Evolutionary conservation across 2,329 filamentous ascomycete genomes (phyloP), one percentile per base, ranked within the genome.

Genomic region (Alternaria sp.): DNA sequence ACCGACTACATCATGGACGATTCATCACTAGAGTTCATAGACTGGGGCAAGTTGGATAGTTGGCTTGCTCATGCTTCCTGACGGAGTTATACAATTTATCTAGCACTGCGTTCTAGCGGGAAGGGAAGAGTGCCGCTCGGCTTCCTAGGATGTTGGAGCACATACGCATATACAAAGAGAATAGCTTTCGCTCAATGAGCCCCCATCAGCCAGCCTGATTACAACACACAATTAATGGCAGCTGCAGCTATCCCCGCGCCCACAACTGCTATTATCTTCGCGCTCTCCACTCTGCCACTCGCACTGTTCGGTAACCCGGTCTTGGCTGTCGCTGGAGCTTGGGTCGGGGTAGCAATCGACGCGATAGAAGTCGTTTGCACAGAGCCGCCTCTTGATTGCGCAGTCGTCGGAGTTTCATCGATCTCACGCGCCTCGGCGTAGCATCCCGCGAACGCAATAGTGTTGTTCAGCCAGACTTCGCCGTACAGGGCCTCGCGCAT

Each of bases 1-100:
- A 28, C 47, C n/a, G 47, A 54, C 47, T 50, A 50, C 25, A 30
- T 50, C n/a, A 28, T 30, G 14, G 47, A 50, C 26, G 47, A 50
- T 30, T 10, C 23, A 28, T 18, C 47, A 1, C 18, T 50, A 1
- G 47, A 50, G 14, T 28, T 23, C 3, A 50, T 50, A n/a, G 47
- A 50, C n/a, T 50, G 25, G 47, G 26, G 47, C 15, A 50, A 50
- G n/a, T 50, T 50, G 23, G 47, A 50, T 3, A 28, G 6, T 11
- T 50, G 47, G 47, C 26, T 50, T 6, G 47, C 47, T 50, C 47
- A 50, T 4, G 25, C 14, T 20, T 30, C 26, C 11, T 50, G 47
- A 50, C 11, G 25, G n/a, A 26, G 25, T 8, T 30, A 30, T 6
- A 30, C 28, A 14, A 30, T 30, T 6, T 14, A 30, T 30, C 28